phyloP scores from a whole-genome alignment of 2,329 filamentous ascomycete species.

The Delphinella strobiligena region DNA sequence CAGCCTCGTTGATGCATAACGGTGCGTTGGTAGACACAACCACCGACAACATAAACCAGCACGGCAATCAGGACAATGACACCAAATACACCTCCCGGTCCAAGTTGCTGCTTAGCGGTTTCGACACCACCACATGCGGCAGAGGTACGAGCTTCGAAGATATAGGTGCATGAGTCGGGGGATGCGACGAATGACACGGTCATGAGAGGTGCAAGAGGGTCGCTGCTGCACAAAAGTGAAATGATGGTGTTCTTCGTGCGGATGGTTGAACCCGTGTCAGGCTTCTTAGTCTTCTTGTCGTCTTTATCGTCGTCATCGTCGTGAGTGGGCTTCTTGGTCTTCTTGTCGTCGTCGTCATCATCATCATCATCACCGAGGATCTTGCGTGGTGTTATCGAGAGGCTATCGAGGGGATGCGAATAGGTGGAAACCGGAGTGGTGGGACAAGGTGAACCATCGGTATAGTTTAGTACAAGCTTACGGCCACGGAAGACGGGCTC shows the following conservation, averaged over 20 bases:
- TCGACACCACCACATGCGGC: constrained; percentile 70
- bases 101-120: constrained; percentile 46
- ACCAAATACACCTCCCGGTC: constrained; percentile 67
- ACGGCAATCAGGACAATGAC: constrained; percentile 71
- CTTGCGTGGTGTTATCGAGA: constrained; percentile 19
- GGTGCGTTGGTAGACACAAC: constrained; percentile 89
- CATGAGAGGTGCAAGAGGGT: constrained; percentile 56
- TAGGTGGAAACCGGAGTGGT: constrained; percentile 9
- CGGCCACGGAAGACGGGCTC: constrained; percentile 50
- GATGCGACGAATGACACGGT: constrained; percentile 69
- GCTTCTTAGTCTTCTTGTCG: constrained; percentile 13
- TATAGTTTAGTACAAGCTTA: constrained; percentile 45
- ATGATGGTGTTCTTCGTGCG: constrained; percentile 75
- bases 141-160: constrained; percentile 81
- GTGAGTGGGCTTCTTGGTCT: constrained; percentile 19
- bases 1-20: constrained; percentile 90
- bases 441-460: constrained; percentile 36
- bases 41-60: constrained; percentile 79
- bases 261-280: constrained; percentile 31
- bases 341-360: constrained; percentile 21
- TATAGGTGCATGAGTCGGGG: constrained; percentile 85
- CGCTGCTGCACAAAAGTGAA: constrained; percentile 84
- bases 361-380: constrained; percentile 28
- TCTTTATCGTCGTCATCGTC: constrained; percentile 16
- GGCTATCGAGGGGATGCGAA: constrained; percentile 7